Evolutionary conservation across 805 yeast species (phyloP), one percentile per base, ranked within the genome.

Genomic region (Yamadazyma ubonensis): DNA sequence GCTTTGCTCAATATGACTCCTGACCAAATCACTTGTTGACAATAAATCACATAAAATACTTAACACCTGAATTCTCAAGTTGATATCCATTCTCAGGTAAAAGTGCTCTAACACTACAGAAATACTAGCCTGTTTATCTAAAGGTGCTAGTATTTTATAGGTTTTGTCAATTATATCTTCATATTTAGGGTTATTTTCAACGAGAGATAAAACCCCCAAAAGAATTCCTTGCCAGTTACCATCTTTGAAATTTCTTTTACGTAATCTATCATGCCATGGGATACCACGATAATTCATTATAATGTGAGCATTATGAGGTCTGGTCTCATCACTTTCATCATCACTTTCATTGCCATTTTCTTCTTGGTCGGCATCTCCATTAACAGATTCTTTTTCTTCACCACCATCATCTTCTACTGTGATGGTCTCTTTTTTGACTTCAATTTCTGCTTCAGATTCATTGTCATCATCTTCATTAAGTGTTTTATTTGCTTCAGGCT

Each of bases 221-320:
- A 90, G 59, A 30, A 84, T 75, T 29, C 83, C 72, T 51, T 87
- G 83, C 96, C 97, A 91, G 39, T 79, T 79, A 3, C 96, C 95
- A 52, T 87, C 89, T 51, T 74, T 79, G 58, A 86, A 93, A 46
- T 76, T 76, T 39, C 96, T 77, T 40, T 77, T 81, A 10, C 81
- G 74, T 14, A 91, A 68, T 29, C 95, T 69, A 21, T 85, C 95
- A 43, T 80, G 77, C 96, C 98, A 93, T 9, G 80, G 61, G 0
- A 66, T 62, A 30, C 80, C 80, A 39, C 83, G 68, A 57, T 78
- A 75, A 42, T 80, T 77, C 50, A 85, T 62, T 3, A 67, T 61
- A 1, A 61, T 50, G 44, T 70, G 68, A 0, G 79, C 81, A 45
- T 73, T 73, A 47, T 64, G 75, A 25, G 48, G 57, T 15, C 47